phyloP scores from a whole-genome alignment of 176 grass and related monocot genomes.

The Zoysia japonica region DNA sequence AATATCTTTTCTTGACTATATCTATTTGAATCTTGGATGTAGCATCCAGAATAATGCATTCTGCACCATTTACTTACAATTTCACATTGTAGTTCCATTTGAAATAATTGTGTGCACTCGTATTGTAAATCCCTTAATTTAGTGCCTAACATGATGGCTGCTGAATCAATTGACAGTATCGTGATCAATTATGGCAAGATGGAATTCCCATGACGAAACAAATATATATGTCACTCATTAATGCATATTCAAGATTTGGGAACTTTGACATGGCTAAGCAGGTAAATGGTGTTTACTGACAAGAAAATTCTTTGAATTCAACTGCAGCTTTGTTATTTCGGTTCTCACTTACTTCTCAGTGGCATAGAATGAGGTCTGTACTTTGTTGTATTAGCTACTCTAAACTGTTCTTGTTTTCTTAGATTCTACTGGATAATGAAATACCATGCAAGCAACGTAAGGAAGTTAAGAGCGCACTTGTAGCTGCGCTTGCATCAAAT shows the following conservation, averaged over 20 bases:
- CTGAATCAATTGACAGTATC: constrained; percentile 62
- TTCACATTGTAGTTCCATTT: constrained; percentile 25
- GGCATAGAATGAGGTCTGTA: not conserved
- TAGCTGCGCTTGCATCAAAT: constrained; percentile 69
- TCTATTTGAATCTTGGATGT: constrained; percentile 26
- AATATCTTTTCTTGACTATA: constrained; percentile 16
- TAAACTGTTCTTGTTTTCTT: constrained; percentile 35
- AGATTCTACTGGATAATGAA: constrained; percentile 76
- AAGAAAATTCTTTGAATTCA: constrained; percentile 34
- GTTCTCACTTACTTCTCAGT: not conserved
- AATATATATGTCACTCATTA: constrained; percentile 68
- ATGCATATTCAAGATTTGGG: constrained; percentile 76
- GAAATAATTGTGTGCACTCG: constrained; percentile 1
- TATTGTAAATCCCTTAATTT: constrained; percentile 23
- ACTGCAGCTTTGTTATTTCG: constrained; percentile 22
- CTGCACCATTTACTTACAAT: constrained; percentile 25
- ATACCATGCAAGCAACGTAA: constrained; percentile 49
- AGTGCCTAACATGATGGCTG: constrained; percentile 8
- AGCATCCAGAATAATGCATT: not conserved
- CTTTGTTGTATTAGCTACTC: constrained; percentile 16
- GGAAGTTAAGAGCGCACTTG: constrained; percentile 70
- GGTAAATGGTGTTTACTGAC: constrained; percentile 57
- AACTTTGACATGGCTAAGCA: constrained; percentile 89
- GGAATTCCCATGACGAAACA: constrained; percentile 66
- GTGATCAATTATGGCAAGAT: constrained; percentile 58